Evolutionary conservation across 176 grass and related monocot species (phyloP).

Genomic region (Avena atlantica): DNA sequence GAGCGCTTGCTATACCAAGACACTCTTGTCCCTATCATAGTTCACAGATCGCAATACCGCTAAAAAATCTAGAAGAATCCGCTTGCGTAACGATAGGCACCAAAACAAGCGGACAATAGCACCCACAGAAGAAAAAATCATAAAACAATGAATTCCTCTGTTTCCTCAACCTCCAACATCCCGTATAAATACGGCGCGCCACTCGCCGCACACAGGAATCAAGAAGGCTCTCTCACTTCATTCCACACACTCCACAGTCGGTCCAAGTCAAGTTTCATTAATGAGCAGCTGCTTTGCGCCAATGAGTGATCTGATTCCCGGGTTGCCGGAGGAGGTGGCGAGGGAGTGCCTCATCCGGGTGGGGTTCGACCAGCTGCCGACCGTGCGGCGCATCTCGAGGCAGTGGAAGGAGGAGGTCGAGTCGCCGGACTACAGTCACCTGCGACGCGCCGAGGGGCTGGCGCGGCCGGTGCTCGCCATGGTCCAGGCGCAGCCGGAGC

Average conservation of each 20-base stretch:
- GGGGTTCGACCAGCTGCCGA: slow-evolving; percentile 65
- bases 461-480: slow-evolving; percentile 41
- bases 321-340: slow-evolving; percentile 83
- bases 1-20: neutral
- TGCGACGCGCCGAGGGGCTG: slow-evolving; percentile 52
- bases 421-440: slow-evolving; percentile 55
- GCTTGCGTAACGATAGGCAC: neutral
- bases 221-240: neutral
- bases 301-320: slow-evolving; percentile 74
- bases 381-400: slow-evolving; percentile 68
- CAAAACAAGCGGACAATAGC: slow-evolving; percentile 24
- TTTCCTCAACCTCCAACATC: neutral
- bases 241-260: neutral
- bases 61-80: neutral
- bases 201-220: slow-evolving; percentile 13
- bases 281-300: neutral
- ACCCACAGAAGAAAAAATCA: slow-evolving; percentile 23
- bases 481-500: slow-evolving; percentile 46
- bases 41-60: neutral
- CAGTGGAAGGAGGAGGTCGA: slow-evolving; percentile 79
- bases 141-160: neutral
- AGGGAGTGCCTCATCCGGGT: slow-evolving; percentile 92
- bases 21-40: neutral
- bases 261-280: neutral
- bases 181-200: slow-evolving; percentile 36